Base-by-base conservation (phyloP, 352 stramenopile species). In the Elongisporangium senticosum region DNA sequence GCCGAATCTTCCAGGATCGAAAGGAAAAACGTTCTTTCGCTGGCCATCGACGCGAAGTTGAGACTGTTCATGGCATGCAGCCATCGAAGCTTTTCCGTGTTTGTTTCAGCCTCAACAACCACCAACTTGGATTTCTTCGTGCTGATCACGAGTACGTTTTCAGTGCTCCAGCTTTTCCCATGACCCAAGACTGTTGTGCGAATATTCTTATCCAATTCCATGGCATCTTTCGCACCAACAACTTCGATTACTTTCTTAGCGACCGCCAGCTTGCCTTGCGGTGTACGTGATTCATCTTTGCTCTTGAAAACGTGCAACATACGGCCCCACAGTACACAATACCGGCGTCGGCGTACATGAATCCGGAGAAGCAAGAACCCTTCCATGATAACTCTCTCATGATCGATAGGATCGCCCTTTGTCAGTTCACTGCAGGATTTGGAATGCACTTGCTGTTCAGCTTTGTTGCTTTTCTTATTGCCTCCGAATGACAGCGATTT, bases 1-100 rank as follows among this genome's bases (percentile, higher is more conserved):
- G 61, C 69, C 17, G 71, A 68, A 21, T 79, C 77, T 37, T 80
- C 67, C 3, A 93, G 56, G 48, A 88, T 77, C 4, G 80, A 76
- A 40, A 76, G 17, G 57, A 86, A 85, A 43, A 89, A 68, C 13
- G 65, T 61, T 39, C 73, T 83, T 49, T 93, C 79, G 10, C 70
- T 81, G 0, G 77, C 55, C 14, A 57, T 60, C 7, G 72, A 83
- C 15, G 66, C 70, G 53, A 85, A 78, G 51, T 89, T 85, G 20
- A 93, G 70, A 28, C 70, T 83, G 21, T 65, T 83, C 65, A 90
- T 75, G 1, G 81, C 80, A 28, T 93, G 78, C 22, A 91, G 53
- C 83, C 83, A 93, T 2, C 83, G 75, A 55, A 88, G 67, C 62
- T 93, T 90, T 43, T 93, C 83, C 3, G 72, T 87, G 6, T 71